Base-by-base conservation (phyloP, 768 basidiomycete species). In the Tricholoma sp. region DNA sequence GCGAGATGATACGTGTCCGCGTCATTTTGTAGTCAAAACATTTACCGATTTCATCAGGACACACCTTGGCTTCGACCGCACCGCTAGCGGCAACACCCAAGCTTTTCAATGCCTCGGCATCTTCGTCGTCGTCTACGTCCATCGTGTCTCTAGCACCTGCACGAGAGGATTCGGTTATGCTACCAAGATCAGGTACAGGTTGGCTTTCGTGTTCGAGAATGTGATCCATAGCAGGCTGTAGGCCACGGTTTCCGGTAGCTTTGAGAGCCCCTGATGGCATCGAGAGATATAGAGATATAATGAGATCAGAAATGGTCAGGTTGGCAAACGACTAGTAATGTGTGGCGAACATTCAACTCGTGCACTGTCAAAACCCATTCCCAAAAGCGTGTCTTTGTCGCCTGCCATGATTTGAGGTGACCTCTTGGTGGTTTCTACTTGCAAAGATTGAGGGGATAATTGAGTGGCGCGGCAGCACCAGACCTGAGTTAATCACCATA, bases 211-310 rank as follows among this genome's bases (percentile, higher is more conserved):
- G 81, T 70, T 86, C 89, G 36, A 97, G 72, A 36, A 97, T 75
- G 70, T 90, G 87, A 64, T 97, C 94, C 89, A 94, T 90, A 18
- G 89, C 90, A 6, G 88, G 89, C 68, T 97, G 95, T 0, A 98
- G 76, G 3, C 94, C 96, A 29, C 89, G 81, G 62, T 85, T 84
- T 34, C 77, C 80, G 8, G 94, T 97, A 5, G 91, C 90, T 62
- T 86, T 87, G 57, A 96, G 70, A 4, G 94, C 94, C 94, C 94
- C 94, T 96, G 60, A 44, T 11, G 34, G 48, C n/a, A 13, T 17
- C 34, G 32, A 50, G 42, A 31, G 47, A 33, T 12, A 39, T 42
- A 50, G 42, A 31, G 47, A 33, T 12, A 39, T 42, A 39, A 39
- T 44, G 45, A 17, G 47, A 53, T 37, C 42, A 50, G 49, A 52